Conservation (phyloP, 2,329 filamentous ascomycete genomes). For the Sodiomyces alkalinus region DNA sequence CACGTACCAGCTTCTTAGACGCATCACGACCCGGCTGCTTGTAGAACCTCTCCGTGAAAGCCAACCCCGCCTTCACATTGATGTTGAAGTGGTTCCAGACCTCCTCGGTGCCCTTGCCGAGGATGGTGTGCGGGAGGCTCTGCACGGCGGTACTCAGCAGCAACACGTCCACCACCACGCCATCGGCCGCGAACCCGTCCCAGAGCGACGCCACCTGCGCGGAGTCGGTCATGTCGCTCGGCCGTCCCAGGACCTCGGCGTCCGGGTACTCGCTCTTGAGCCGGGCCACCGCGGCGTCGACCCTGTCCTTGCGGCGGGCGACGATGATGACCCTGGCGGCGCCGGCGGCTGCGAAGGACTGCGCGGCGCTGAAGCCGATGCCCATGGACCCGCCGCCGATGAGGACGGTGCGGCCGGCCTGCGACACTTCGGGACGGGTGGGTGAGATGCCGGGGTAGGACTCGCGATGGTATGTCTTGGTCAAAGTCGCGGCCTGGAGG, state of each 20-base stretch:
- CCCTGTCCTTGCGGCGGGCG: slow-evolving; percentile 17
- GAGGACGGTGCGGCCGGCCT: slow-evolving; percentile 36
- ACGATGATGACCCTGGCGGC: slow-evolving; percentile 22
- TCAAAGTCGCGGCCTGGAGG: not conserved
- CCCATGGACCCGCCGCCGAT: slow-evolving; percentile 53
- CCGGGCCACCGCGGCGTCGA: slow-evolving; percentile 14
- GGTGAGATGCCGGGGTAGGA: slow-evolving; percentile 23
- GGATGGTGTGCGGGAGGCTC: not conserved
- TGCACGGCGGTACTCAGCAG: slow-evolving; percentile 11
- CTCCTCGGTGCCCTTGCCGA: slow-evolving; percentile 4
- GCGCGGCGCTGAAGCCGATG: slow-evolving; percentile 49
- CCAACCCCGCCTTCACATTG: slow-evolving; percentile 5
- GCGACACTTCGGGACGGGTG: slow-evolving; percentile 19
- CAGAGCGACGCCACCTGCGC: slow-evolving; percentile 3
- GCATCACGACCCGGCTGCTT: slow-evolving; percentile 13
- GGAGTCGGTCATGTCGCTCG: slow-evolving; percentile 1
- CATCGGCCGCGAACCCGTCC: slow-evolving; percentile 3
- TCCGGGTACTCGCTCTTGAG: slow-evolving; percentile 5
- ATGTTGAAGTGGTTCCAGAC: slow-evolving; percentile 5
- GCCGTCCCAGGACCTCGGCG: not conserved
- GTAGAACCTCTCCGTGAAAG: slow-evolving; percentile 13
- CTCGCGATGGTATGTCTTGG: slow-evolving; percentile 1
- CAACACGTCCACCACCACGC: slow-evolving; percentile 13
- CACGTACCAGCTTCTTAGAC: slow-evolving; percentile 9
- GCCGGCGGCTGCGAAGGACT: slow-evolving; percentile 31